Evolutionary conservation across 164 flowering plant species (phyloP), one percentile per base, ranked within the genome.

Genomic region (Magnolia kwangsiensis): DNA sequence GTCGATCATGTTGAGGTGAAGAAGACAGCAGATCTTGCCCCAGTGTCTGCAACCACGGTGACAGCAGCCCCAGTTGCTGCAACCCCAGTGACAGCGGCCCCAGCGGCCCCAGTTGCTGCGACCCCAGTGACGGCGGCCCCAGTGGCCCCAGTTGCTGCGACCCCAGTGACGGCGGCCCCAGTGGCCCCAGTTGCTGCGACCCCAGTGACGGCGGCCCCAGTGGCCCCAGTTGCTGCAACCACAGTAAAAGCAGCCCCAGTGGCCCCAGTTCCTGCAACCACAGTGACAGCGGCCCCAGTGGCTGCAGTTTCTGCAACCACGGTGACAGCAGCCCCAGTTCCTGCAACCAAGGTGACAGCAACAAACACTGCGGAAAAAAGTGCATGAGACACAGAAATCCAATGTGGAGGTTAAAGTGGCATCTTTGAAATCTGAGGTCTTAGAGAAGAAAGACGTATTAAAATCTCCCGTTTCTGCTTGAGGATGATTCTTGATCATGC

Each of bases 311-410:
- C 71, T 68, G 18, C 31, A 37, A 49, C 29, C 58, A 8, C 59
- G n/a, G 58, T 19, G 21, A n/a, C 58, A 27, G 29, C 29, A 27
- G 29, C 29, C 29, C 29, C 29, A 1, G 29, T 27, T 27, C 9
- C 13, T 67, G 70, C 10, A 72, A 51, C 18, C 61, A 16, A 14
- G 51, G 16, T 24, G 5, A 13, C 63, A 71, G 19, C 67, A n/a
- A 24, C 59, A 18, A 61, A 72, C 18, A 16, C 49, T 55, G 23
- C 68, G 2, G 80, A 77, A 75, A 77, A 77, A 70, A 69, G 67
- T 18, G 51, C 55, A 21, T 51, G 79, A 80, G 63, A 31, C 75
- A 11, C 50, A 16, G 37, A 75, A 80, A 74, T 71, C 73, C 19
- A 72, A 77, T 16, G 72, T 21, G 49, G 23, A 24, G 7, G 21